Percentiles rank a stretch among this genome's conserved stretches.
Conservation (phyloP, 441 rosid genomes). For the Jatropha podagrica region DNA sequence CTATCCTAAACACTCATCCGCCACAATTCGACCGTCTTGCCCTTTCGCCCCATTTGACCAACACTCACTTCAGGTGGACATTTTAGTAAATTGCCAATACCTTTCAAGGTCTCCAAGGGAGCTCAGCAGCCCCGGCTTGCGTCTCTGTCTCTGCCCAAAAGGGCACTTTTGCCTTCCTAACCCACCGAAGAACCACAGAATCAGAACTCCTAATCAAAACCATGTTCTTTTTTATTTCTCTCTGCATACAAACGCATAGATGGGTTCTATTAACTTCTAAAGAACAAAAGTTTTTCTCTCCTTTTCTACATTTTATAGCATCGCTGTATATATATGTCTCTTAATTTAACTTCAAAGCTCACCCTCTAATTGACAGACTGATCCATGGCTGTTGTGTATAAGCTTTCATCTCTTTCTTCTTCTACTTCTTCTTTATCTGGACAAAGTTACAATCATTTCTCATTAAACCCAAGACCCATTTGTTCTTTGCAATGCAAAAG, state of each 20-base stretch:
- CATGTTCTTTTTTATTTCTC: neutral
- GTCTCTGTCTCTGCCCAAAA: neutral
- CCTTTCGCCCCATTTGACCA: neutral
- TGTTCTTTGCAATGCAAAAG: slow-evolving; percentile 40
- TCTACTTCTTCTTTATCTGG: slow-evolving; percentile 30
- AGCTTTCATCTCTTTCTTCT: slow-evolving; percentile 34
- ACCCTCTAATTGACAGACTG: neutral
- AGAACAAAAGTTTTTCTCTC: neutral
- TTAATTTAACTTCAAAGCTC: neutral
- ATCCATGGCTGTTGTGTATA: slow-evolving; percentile 50
- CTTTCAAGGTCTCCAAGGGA: neutral
- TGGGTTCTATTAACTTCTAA: slow-evolving; percentile 10
- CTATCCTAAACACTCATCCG: neutral
- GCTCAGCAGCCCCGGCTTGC: neutral
- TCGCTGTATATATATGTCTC: neutral
- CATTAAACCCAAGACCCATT: slow-evolving; percentile 31
- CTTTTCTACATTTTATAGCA: neutral
- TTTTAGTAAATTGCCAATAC: neutral
- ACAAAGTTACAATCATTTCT: slow-evolving; percentile 19
- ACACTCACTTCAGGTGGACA: neutral
- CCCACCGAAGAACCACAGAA: neutral
- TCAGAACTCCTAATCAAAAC: neutral
- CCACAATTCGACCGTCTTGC: neutral
- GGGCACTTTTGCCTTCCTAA: slow-evolving; percentile 18
- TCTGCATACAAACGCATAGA: slow-evolving; percentile 16